Evolutionary conservation across 768 basidiomycete genomes (phyloP).

Genomic region (Suillus alpinus): DNA sequence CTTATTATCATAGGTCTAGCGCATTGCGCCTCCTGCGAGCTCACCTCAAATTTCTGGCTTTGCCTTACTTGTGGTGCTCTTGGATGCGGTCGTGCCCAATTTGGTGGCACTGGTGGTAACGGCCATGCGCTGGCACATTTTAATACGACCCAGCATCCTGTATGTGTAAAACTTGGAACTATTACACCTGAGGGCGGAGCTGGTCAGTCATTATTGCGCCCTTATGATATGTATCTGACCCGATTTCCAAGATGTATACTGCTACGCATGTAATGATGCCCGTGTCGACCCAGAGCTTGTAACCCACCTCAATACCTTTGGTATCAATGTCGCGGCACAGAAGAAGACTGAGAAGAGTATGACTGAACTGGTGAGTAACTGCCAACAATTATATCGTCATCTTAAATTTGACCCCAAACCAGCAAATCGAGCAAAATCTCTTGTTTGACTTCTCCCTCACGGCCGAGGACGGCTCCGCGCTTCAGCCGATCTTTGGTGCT

Average conservation of each 20-base stretch:
- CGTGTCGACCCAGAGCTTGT: slow-evolving; percentile 74
- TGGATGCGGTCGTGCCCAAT: slow-evolving; percentile 86
- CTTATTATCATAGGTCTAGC: slow-evolving; percentile 55
- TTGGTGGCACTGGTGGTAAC: slow-evolving; percentile 79
- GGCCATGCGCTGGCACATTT: slow-evolving; percentile 87
- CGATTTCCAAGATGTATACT: slow-evolving; percentile 72
- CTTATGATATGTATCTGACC: background rate
- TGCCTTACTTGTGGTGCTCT: slow-evolving; percentile 89
- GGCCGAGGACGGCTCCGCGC: slow-evolving; percentile 78
- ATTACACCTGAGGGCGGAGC: slow-evolving; percentile 94
- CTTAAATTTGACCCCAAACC: background rate
- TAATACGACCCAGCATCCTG: slow-evolving; percentile 64
- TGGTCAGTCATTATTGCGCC: slow-evolving; percentile 45
- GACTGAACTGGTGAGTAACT: slow-evolving; percentile 77
- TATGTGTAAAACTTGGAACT: slow-evolving; percentile 92
- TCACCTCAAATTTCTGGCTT: slow-evolving; percentile 93
- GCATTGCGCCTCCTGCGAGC: slow-evolving; percentile 77
- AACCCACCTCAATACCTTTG: slow-evolving; percentile 74
- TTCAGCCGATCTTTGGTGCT: slow-evolving; percentile 86
- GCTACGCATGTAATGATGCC: slow-evolving; percentile 87
- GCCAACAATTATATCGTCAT: background rate
- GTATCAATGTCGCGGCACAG: slow-evolving; percentile 79
- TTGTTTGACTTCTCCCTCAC: slow-evolving; percentile 93
- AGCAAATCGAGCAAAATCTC: slow-evolving; percentile 97
- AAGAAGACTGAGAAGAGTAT: slow-evolving; percentile 95